Evolutionary conservation across 169 alveolate genomes (phyloP), one percentile per base, ranked within the genome.

Genomic region (Pseudocohnilembus persalinus): DNA sequence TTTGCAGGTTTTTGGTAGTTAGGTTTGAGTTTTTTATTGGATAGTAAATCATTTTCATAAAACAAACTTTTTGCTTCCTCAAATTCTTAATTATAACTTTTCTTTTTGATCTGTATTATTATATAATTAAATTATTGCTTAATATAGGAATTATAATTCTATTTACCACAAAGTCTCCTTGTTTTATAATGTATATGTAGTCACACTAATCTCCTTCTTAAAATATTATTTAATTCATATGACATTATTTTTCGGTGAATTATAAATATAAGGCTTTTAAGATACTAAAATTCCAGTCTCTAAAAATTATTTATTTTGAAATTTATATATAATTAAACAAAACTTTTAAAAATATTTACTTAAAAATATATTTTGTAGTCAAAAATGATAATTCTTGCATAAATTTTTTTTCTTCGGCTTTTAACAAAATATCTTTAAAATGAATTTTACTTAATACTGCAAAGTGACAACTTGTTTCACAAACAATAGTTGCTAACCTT

Each of bases 401-500:
- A 31, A 85, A 27, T 85, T 77, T 77, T 28, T 81, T 90, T 76
- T 94, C 93, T 77, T 90, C 83, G 1, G 82, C 76, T 74, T 85
- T 88, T 63, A 88, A 88, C 24, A 94, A 83, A 27, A 89, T 80
- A 31, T 83, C 80, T 63, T 84, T 74, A 84, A 84, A 94, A 68
- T 92, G 92, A 29, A 82, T 79, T 73, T 90, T 92, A 30, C 79
- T 86, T n/a, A 94, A 34, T n/a, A 89, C 90, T 26, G 91, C 93
- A 83, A 94, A 88, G 28, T 83, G 81, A 64, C 92, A 87, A 28
- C 81, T 68, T 25, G 65, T 74, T 35, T 85, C 88, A 33, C 95
- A 90, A 31, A 79, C 86, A 33, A 94, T 88, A 31, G 94, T 92
- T 0, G 97, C 97, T 84, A 88, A 76, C 83, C 97, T 76, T 32